A percentile compares a stretch with the other conserved stretches of the same genome.
These are phyloP conservation scores for Lasiosphaeriaceae sp. DNA, from an alignment of 495 filamentous ascomycete species.

Conservation along the genomic window DNA sequence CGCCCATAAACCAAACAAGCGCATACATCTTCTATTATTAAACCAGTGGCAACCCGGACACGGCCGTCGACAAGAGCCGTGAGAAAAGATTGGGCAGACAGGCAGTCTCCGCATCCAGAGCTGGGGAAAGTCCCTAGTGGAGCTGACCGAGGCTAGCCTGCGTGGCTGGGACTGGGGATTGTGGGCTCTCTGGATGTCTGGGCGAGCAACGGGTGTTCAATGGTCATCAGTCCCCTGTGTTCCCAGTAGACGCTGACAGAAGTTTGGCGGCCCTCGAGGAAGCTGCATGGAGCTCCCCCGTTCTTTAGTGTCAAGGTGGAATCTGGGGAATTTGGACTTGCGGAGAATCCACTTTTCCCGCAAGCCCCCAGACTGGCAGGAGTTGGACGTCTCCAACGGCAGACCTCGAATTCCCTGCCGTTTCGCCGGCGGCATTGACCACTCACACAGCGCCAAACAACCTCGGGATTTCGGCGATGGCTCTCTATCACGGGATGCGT, in stretches of 20 bases:
- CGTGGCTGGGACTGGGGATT: constrained; percentile 2
- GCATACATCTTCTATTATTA: constrained; percentile 7
- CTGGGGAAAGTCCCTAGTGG: constrained; percentile 1
- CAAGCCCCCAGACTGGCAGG: not conserved
- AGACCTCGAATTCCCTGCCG: not conserved
- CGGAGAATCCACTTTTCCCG: constrained; percentile 21
- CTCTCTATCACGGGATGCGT: constrained; percentile 1
- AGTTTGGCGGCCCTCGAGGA: not conserved
- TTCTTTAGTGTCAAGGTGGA: not conserved
- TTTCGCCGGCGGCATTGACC: not conserved
- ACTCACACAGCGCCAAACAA: not conserved
- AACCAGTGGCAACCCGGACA: not conserved
- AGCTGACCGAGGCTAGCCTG: not conserved
- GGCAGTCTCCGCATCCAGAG: constrained; percentile 15
- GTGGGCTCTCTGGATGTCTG: constrained; percentile 5
- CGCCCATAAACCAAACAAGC: not conserved
- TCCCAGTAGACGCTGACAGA: not conserved
- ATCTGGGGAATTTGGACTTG: constrained; percentile 1
- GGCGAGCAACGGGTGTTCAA: constrained; percentile 3
- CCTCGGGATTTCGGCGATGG: constrained; percentile 7
- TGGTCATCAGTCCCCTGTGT: not conserved
- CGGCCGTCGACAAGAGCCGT: constrained; percentile 15
- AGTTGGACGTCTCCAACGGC: not conserved
- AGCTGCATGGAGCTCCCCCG: not conserved
- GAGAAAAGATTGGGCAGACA: constrained; percentile 2